These are phyloP conservation scores for Xylariaceae sp. DNA, from an alignment of 2,329 filamentous ascomycete genomes.

Conservation along the genomic window DNA sequence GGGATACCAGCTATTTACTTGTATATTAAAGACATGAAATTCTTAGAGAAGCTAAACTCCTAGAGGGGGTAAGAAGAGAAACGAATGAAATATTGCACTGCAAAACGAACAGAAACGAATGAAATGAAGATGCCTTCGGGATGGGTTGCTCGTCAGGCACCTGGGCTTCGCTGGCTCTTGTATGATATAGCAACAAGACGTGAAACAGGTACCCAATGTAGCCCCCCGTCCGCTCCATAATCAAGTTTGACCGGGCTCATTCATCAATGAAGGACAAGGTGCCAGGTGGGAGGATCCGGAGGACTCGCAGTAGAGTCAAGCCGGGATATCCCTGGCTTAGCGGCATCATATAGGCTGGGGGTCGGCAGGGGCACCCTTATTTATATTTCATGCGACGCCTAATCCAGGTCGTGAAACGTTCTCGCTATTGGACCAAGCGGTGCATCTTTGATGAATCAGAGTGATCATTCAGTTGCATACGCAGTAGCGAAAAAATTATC, in stretches of 20 bases:
- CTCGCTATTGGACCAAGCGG: slow-evolving; percentile 23
- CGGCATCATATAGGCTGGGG: slow-evolving; percentile 34
- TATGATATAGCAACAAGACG: slow-evolving; percentile 18
- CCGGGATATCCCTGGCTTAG: slow-evolving; percentile 32
- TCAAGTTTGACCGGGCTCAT: slow-evolving; percentile 25
- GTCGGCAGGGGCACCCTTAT: slow-evolving; percentile 33
- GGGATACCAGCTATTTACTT: slow-evolving; percentile 23
- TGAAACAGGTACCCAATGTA: slow-evolving; percentile 30
- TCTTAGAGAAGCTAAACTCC: slow-evolving; percentile 14
- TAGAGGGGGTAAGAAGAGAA: slow-evolving; percentile 30
- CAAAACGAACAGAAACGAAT: slow-evolving; percentile 28
- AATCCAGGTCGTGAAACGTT: slow-evolving; percentile 32
- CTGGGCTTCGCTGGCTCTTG: slow-evolving; percentile 21
- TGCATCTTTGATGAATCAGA: slow-evolving; percentile 19
- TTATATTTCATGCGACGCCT: slow-evolving; percentile 30
- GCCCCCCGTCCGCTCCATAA: slow-evolving; percentile 29
- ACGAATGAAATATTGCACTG: slow-evolving; percentile 20
- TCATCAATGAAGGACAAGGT: slow-evolving; percentile 21
- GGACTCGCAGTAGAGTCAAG: slow-evolving; percentile 30
- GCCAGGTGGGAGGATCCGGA: slow-evolving; percentile 28
- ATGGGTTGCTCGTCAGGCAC: slow-evolving; percentile 3
- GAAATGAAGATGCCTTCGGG: slow-evolving; percentile 10
- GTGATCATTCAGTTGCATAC: slow-evolving; percentile 1
- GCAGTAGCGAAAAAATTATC: slow-evolving; percentile 20
- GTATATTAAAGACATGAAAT: slow-evolving; percentile 31